A percentile compares a stretch with the other conserved stretches of the same genome.
These are phyloP conservation scores for Colletotrichum sp. DNA, from an alignment of 2,329 filamentous ascomycete genomes.

Conservation along the genomic window DNA sequence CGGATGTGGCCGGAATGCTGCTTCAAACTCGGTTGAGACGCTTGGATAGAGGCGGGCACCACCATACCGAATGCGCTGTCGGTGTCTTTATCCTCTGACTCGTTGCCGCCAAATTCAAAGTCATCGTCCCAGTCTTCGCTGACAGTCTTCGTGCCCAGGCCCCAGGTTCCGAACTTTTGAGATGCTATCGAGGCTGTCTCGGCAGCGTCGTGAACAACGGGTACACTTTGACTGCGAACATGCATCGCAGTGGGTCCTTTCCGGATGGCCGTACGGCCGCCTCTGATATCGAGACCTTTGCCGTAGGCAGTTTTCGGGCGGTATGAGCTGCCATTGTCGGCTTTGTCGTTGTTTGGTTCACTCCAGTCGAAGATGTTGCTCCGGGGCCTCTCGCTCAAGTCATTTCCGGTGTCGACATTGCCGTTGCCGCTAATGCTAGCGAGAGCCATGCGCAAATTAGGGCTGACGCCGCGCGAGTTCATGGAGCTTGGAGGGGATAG, in stretches of 20 bases:
- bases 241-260: conserved; percentile 74
- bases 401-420: conserved; percentile 33
- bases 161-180: conserved; percentile 83
- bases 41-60: conserved; percentile 81
- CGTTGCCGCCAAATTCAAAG: conserved; percentile 73
- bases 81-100: conserved; percentile 40
- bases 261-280: conserved; percentile 70
- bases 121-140: conserved; percentile 92
- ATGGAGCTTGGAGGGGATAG: conserved; percentile 64
- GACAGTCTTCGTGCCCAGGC: conserved; percentile 76
- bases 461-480: conserved; percentile 58
- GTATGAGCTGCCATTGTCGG: conserved; percentile 62
- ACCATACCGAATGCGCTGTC: conserved; percentile 59
- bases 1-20: conserved; percentile 85
- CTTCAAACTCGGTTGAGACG: conserved; percentile 81
- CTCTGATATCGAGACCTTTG: conserved; percentile 74
- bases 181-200: conserved; percentile 60
- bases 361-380: conserved; percentile 83
- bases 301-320: conserved; percentile 78
- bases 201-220: conserved; percentile 68
- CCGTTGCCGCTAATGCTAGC: conserved; percentile 56
- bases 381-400: conserved; percentile 54
- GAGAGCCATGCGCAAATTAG: conserved; percentile 59
- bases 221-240: conserved; percentile 82
- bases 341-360: conserved; percentile 70